Evolutionary conservation across 2,329 filamentous ascomycete species (phyloP).

Genomic region (Fusarium multiceps): DNA sequence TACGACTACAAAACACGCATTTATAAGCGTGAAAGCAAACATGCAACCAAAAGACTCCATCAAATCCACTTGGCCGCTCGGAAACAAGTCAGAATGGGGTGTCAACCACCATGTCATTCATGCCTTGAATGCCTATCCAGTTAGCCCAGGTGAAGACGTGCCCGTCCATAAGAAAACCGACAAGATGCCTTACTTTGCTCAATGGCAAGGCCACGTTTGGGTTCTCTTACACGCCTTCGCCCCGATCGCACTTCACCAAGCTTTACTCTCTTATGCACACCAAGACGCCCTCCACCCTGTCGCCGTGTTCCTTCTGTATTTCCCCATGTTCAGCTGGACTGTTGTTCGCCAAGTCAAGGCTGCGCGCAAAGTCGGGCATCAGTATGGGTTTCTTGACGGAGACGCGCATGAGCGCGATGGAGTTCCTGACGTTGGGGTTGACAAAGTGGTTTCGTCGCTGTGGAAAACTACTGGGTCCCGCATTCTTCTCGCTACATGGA

Average conservation of each 20-base stretch:
- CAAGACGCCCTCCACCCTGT: constrained; percentile 4
- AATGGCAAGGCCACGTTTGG: constrained; percentile 25
- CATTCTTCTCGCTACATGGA: constrained; percentile 11
- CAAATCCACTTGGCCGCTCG: constrained; percentile 18
- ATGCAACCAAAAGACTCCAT: not conserved
- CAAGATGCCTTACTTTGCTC: constrained; percentile 13
- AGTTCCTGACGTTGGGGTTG: constrained; percentile 22
- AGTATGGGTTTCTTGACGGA: constrained; percentile 18
- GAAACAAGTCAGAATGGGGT: constrained; percentile 14
- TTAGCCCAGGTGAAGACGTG: constrained; percentile 6
- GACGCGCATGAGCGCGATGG: constrained; percentile 26
- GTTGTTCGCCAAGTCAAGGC: constrained; percentile 12
- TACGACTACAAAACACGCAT: not conserved
- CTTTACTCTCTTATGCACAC: not conserved
- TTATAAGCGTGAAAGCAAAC: too few species aligned
- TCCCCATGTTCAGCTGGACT: constrained; percentile 8
- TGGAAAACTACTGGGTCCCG: constrained; percentile 11
- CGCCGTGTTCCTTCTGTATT: constrained; percentile 16
- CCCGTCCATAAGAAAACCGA: constrained; percentile 14
- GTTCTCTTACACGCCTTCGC: constrained; percentile 14
- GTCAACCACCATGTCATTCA: constrained; percentile 11
- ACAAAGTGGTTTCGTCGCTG: constrained; percentile 16
- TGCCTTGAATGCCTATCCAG: constrained; percentile 11
- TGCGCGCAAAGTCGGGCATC: constrained; percentile 8
- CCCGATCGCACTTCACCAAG: constrained; percentile 11